A percentile compares a stretch with the other conserved stretches of the same genome.
phyloP scores from a whole-genome alignment of 2,329 filamentous ascomycete genomes.

The Grosmannia huntii region DNA sequence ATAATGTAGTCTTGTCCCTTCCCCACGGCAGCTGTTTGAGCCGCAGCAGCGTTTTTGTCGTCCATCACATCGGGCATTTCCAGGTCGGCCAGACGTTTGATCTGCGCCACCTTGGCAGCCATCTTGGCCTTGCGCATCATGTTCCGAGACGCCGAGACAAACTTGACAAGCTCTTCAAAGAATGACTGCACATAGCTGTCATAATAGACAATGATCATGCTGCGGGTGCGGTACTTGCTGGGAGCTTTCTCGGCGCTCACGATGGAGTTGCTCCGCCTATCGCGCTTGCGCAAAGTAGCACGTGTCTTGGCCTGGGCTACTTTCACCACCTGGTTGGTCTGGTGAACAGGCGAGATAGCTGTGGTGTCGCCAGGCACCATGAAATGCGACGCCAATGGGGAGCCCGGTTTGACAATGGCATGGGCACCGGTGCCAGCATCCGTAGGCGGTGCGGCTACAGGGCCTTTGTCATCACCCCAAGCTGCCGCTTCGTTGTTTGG shows the following conservation, averaged over 20 bases:
- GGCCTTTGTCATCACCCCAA: background rate
- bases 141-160: constrained; percentile 69
- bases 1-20: background rate
- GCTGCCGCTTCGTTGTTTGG: constrained; percentile 13
- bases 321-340: constrained; percentile 5
- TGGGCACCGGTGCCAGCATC: background rate
- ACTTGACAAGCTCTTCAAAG: constrained; percentile 72
- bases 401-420: background rate
- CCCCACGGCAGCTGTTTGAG: background rate
- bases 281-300: constrained; percentile 34
- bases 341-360: constrained; percentile 6
- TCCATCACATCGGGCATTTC: constrained; percentile 40
- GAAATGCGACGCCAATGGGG: constrained; percentile 5
- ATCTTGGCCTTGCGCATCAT: constrained; percentile 78
- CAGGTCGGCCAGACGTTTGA: constrained; percentile 45
- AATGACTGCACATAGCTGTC: constrained; percentile 75
- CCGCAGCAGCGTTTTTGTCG: background rate
- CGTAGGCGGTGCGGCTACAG: background rate
- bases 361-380: constrained; percentile 8
- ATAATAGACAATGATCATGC: constrained; percentile 81
- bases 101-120: constrained; percentile 60
- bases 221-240: constrained; percentile 56
- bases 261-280: constrained; percentile 36
- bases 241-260: constrained; percentile 34
- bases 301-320: constrained; percentile 30